Evolutionary conservation across 768 basidiomycete genomes (phyloP), one percentile per base, ranked within the genome.

Genomic region (Pleurotus tuber-regium): DNA sequence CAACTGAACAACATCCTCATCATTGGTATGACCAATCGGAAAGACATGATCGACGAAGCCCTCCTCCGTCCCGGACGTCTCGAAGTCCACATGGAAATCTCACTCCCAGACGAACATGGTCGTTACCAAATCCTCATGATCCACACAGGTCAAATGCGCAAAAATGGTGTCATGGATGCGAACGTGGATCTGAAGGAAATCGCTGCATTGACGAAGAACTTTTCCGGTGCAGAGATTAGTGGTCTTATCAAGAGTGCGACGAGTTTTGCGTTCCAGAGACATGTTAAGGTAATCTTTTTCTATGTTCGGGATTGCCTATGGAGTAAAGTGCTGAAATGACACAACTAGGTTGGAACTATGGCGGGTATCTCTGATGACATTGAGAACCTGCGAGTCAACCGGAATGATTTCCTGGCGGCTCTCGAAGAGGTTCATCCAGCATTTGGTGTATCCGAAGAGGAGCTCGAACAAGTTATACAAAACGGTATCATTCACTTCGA

Each of bases 81-180:
- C 41, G 97, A 99, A 67, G 95, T 98, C 11, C 97, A 98, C 70
- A 97, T 99, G 87, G 97, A 99, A 70, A 98, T 99, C 55, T 98
- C 95, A 2, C 77, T 99, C 0, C 97, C 97, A 0, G 96, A 98
- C 62, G 95, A 93, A 63, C 70, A 86, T 2, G 97, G 97, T 24
- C 89, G 97, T 2, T 74, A 78, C 52, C 97, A 99, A 70, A 99
- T 98, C 60, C 78, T 99, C 54, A 89, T 75, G 58, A 99, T 99
- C 62, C 97, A 99, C 67, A 99, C 97, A 0, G 63, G 79, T 47
- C 95, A 93, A 71, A 99, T 99, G 97, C 83, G 92, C 29, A 78
- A 68, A 24, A 98, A 98, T 64, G 80, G 84, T 11, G 87, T 98
- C 36, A 91, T 99, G 89, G 93, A 89, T 49, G 40, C 57, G 14